Evolutionary conservation across 495 filamentous ascomycete species (phyloP), one percentile per base, ranked within the genome.

Genomic region (Daldinia grandis): DNA sequence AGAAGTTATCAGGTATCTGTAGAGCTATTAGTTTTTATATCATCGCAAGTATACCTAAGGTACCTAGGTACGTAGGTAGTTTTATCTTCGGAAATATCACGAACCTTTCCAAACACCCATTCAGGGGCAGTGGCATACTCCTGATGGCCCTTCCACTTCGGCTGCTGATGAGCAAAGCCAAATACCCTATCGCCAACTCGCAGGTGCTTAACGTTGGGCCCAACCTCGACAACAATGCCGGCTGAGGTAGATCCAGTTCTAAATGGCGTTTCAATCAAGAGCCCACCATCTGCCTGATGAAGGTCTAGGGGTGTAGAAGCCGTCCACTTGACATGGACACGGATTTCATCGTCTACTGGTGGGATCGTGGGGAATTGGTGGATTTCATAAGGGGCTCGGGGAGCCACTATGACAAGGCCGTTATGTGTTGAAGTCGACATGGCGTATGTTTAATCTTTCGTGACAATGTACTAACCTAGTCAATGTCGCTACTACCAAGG

Each of bases 301-400:
- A 87, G 76, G 70, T 87, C 84, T 1, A 87, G 76, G 0, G 86
- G 86, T 15, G 83, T 83, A 14, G 85, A 86, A 17, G 84, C 76
- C 5, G 84, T 86, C 82, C 82, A 87, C 58, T 81, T 71, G 5
- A 83, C 78, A 35, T 79, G 73, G 30, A 85, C 66, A 15, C 75
- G 67, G 40, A 82, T 76, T 63, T 85, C 83, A 42, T 72, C 71
- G 2, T 59, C 66, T n/a, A 37, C 57, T 7, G 83, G 84, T 24
- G 77, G 25, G 55, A 77, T 58, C 4, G 83, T 85, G 5, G 82
- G 78, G 15, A 74, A 71, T 31, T 73, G 51, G 58, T 64, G 62
- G 68, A 82, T 73, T 24, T 75, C 55, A 58, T 81, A 81, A 3
- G 82, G 79, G 21, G 72, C 67, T 27, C 76, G 72, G n/a, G 75